Conservation (phyloP, 805 yeast genomes). For the Pichia scutulata region DNA sequence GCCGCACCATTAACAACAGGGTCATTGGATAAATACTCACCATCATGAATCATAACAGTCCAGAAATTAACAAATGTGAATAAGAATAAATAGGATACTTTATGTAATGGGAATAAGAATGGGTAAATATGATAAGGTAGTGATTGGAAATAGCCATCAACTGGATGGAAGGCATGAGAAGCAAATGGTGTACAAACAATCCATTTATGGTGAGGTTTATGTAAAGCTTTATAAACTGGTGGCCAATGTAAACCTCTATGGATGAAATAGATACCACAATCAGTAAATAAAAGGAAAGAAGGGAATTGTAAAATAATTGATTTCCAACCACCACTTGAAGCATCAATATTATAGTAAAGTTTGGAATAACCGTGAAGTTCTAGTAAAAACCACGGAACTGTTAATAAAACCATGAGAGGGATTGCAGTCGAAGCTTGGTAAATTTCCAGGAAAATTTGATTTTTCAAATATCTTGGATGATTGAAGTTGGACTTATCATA, state of each 20-base stretch:
- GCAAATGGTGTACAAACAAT: conserved; percentile 97
- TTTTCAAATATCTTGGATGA: conserved; percentile 92
- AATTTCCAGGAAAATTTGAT: conserved; percentile 84
- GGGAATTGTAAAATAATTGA: conserved; percentile 64
- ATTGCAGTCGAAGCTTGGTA: conserved; percentile 71
- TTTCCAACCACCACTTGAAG: conserved; percentile 59
- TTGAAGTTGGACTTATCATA: conserved; percentile 87
- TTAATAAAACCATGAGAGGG: conserved; percentile 80
- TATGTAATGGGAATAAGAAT: conserved; percentile 86
- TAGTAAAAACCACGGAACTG: conserved; percentile 82
- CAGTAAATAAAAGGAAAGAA: conserved; percentile 83
- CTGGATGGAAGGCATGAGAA: conserved; percentile 97
- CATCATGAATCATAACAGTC: conserved; percentile 99
- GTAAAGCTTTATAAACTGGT: conserved; percentile 70
- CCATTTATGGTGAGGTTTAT: conserved; percentile 99
- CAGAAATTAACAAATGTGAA: conserved; percentile 93
- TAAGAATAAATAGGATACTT: conserved; percentile 68
- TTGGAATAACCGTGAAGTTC: conserved; percentile 81
- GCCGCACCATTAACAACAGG: conserved; percentile 97
- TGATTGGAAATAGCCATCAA: conserved; percentile 91
- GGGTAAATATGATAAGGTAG: conserved; percentile 92
- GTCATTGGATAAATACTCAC: conserved; percentile 88
- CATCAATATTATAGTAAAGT: conserved; percentile 60
- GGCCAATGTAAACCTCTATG: conserved; percentile 97
- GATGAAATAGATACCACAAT: conserved; percentile 82